These are phyloP conservation scores for Fusarium pseudonygamai DNA, from an alignment of 2,329 filamentous ascomycete genomes.

Conservation along the genomic window DNA sequence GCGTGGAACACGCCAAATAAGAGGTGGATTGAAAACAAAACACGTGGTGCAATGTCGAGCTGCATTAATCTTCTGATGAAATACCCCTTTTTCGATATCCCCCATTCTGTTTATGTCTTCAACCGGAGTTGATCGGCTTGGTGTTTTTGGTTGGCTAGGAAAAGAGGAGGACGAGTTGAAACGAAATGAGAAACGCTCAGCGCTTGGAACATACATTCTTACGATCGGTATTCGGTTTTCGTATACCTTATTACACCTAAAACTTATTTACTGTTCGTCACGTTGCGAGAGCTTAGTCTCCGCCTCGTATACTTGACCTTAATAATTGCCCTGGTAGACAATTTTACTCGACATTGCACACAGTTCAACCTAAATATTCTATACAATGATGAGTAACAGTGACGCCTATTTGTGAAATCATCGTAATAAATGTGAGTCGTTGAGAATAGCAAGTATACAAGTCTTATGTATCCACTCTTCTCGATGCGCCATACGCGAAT, in stretches of 20 bases:
- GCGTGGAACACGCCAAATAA: constrained; percentile 7
- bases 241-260: constrained; percentile 36
- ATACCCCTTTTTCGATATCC: constrained; percentile 37
- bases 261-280: constrained; percentile 43
- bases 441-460: not conserved
- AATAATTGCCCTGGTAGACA: constrained; percentile 49
- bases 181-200: constrained; percentile 38
- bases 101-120: constrained; percentile 36
- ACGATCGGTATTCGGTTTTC: constrained; percentile 28
- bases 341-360: constrained; percentile 48
- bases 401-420: not conserved
- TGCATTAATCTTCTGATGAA: constrained; percentile 41
- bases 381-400: not conserved
- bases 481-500: not conserved
- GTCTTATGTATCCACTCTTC: not conserved
- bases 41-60: constrained; percentile 39
- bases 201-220: constrained; percentile 33
- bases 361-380: not conserved
- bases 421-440: not conserved
- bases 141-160: constrained; percentile 36
- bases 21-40: constrained; percentile 21
- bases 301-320: constrained; percentile 35
- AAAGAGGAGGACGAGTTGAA: constrained; percentile 31
- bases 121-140: constrained; percentile 43
- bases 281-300: constrained; percentile 33